A percentile compares a stretch with the other conserved stretches of the same genome.
Conservation (phyloP, 192 early-diverging fungal genomes). For the Entomortierella lignicola region DNA sequence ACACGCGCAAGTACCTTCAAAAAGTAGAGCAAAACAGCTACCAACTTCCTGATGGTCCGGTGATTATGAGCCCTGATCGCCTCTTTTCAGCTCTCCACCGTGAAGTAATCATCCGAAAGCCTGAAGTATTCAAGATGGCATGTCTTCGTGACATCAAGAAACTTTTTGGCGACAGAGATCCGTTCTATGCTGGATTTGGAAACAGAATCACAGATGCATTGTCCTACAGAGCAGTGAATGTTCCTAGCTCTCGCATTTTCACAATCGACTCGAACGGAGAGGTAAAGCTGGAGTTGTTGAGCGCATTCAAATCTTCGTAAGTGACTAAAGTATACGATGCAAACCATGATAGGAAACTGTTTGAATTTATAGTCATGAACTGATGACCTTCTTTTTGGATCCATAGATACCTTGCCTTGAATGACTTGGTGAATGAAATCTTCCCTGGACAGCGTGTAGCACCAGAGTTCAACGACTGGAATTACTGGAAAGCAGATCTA, state of each 20-base stretch:
- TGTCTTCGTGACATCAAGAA: slow-evolving; percentile 92
- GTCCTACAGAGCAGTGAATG: slow-evolving; percentile 93
- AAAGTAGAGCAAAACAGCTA: slow-evolving; percentile 91
- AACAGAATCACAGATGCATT: slow-evolving; percentile 98
- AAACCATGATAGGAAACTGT: background rate
- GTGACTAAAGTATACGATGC: slow-evolving; percentile 5
- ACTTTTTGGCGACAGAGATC: slow-evolving; percentile 83
- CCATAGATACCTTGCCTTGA: slow-evolving; percentile 78
- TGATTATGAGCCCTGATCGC: slow-evolving; percentile 96
- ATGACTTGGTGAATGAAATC: slow-evolving; percentile 95
- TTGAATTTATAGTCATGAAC: background rate
- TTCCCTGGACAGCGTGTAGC: slow-evolving; percentile 80
- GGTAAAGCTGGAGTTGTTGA: slow-evolving; percentile 89
- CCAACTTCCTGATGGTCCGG: slow-evolving; percentile 92
- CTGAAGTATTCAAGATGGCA: slow-evolving; percentile 97
- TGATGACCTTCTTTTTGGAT: background rate
- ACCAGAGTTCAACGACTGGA: slow-evolving; percentile 85
- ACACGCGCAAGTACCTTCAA: slow-evolving; percentile 91
- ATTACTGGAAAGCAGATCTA: slow-evolving; percentile 78
- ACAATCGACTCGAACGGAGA: slow-evolving; percentile 94
- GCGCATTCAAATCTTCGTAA: slow-evolving; percentile 86
- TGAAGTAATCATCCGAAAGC: slow-evolving; percentile 94
- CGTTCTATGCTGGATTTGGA: slow-evolving; percentile 97
- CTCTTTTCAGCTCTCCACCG: slow-evolving; percentile 92
- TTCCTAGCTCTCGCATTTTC: slow-evolving; percentile 94